These are phyloP conservation scores for Prunus salicina DNA, from an alignment of 306 rosid species.

Conservation along the genomic window DNA sequence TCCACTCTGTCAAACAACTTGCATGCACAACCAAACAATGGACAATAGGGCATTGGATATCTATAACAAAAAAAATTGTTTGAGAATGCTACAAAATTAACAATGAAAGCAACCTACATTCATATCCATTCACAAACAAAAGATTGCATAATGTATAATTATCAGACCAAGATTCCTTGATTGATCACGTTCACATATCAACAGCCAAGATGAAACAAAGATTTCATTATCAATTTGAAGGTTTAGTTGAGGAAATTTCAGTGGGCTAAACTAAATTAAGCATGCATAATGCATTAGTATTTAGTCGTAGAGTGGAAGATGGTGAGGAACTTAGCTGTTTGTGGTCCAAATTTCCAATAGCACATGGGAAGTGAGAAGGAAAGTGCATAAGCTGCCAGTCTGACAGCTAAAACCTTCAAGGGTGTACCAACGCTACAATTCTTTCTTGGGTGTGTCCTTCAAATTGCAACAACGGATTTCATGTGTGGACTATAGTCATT, in stretches of 20 bases:
- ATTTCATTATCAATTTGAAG: background rate
- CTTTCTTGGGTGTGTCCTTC: constrained; percentile 20
- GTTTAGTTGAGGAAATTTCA: background rate
- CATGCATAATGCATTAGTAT: background rate
- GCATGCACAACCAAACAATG: background rate
- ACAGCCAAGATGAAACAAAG: background rate
- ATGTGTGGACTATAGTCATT: constrained; percentile 42
- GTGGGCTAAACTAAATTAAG: background rate
- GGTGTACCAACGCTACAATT: background rate
- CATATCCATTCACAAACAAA: background rate
- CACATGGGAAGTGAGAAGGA: constrained; percentile 46
- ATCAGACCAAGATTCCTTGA: background rate
- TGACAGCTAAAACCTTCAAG: constrained; percentile 54
- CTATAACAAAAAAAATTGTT: background rate
- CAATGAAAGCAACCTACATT: background rate
- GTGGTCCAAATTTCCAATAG: constrained; percentile 51
- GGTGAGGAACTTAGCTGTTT: constrained; percentile 4
- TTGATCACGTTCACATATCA: background rate
- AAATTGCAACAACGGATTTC: constrained; percentile 39
- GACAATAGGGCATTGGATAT: background rate
- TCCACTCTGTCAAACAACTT: constrained; percentile 2
- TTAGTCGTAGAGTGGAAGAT: background rate
- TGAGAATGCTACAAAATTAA: background rate
- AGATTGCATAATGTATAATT: background rate
- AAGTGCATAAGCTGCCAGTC: constrained; percentile 37